Evolutionary conservation across 345 rosid species (phyloP).

Genomic region (Citrus sp.): DNA sequence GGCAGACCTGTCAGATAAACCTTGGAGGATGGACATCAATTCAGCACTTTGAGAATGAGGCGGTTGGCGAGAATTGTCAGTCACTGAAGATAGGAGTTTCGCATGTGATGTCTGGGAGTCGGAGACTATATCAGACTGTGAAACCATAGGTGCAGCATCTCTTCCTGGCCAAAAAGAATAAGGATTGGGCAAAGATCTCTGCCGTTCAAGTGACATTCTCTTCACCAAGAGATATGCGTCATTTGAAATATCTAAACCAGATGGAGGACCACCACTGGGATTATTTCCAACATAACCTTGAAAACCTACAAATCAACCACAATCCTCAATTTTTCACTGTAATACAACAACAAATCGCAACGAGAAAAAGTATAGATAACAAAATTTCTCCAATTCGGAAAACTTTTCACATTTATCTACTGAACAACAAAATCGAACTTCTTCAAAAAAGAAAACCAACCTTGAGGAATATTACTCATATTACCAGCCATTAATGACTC

Average conservation of each 20-base stretch:
- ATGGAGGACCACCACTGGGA: constrained; percentile 39
- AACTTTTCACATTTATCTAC: not conserved
- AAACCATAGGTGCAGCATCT: constrained; percentile 56
- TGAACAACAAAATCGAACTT: not conserved
- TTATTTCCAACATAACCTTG: constrained; percentile 60
- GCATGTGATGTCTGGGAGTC: constrained; percentile 39
- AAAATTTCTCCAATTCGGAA: too few species aligned
- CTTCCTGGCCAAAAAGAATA: constrained; percentile 66
- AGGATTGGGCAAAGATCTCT: constrained; percentile 55
- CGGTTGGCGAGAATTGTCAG: constrained; percentile 42
- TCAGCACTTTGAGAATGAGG: constrained; percentile 71
- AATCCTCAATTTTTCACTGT: not conserved
- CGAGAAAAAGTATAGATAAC: not conserved
- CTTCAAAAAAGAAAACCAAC: constrained; percentile 28
- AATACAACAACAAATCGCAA: not conserved
- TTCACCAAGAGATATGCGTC: constrained; percentile 66
- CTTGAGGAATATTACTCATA: constrained; percentile 54
- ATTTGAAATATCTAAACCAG: constrained; percentile 56
- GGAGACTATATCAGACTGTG: constrained; percentile 56
- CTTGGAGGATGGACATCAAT: constrained; percentile 66
- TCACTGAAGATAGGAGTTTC: constrained; percentile 25
- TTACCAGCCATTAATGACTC: constrained; percentile 87
- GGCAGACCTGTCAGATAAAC: constrained; percentile 59
- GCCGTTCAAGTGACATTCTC: constrained; percentile 73
- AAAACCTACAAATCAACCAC: constrained; percentile 46